These are phyloP conservation scores for Ceratonia siliqua DNA, from an alignment of 306 rosid species.

Conservation along the genomic window DNA sequence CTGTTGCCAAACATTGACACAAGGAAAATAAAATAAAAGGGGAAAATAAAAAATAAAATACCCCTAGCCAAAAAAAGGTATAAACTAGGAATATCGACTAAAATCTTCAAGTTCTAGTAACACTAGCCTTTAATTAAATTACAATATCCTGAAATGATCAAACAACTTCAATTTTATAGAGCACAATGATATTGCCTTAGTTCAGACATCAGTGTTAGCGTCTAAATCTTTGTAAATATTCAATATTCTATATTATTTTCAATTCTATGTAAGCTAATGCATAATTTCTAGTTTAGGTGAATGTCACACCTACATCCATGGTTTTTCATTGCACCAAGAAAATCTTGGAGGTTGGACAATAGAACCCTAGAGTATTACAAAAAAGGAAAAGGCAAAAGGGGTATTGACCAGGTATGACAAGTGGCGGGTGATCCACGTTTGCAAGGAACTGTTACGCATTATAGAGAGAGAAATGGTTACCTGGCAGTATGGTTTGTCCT, in stretches of 20 bases:
- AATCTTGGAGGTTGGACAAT: background rate
- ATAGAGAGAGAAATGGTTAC: too few species aligned
- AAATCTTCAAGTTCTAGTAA: background rate
- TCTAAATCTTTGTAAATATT: background rate
- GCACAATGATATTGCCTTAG: background rate
- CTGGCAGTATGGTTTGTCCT: too few species aligned
- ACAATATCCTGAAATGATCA: background rate
- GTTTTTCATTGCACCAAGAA: conserved; percentile 2
- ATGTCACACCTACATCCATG: background rate
- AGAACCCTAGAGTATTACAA: too few species aligned
- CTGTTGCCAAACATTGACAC: conserved; percentile 9
- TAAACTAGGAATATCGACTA: conserved; percentile 1
- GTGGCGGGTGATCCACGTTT: too few species aligned
- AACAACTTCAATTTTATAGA: background rate
- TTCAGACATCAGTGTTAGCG: background rate
- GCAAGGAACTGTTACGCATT: too few species aligned
- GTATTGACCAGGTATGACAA: too few species aligned
- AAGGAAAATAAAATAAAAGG: background rate
- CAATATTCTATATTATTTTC: background rate
- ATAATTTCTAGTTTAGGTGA: background rate
- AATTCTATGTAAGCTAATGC: background rate
- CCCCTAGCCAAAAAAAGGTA: background rate
- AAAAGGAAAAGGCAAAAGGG: too few species aligned
- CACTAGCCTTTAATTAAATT: background rate
- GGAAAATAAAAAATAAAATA: background rate